These are phyloP conservation scores for Syzygium malaccense DNA, from an alignment of 441 rosid species.

Conservation along the genomic window DNA sequence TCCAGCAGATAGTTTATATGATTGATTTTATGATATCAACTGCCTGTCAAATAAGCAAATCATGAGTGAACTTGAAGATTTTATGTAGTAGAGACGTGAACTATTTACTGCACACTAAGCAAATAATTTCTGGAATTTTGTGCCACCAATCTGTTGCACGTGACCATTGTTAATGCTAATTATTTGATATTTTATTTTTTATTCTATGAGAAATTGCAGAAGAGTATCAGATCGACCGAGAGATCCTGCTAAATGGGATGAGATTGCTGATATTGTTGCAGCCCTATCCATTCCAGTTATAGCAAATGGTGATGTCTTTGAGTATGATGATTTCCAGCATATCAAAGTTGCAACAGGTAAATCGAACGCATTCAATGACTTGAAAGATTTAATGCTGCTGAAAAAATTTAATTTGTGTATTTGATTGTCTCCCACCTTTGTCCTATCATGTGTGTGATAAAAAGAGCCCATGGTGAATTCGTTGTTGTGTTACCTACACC, in stretches of 20 bases:
- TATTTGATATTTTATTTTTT: slow-evolving; percentile 1
- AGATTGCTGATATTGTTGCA: slow-evolving; percentile 72
- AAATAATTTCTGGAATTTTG: background rate
- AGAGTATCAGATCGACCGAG: slow-evolving; percentile 80
- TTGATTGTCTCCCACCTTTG: background rate
- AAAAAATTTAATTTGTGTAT: background rate
- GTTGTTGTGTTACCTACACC: background rate
- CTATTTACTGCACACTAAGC: background rate
- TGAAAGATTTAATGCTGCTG: background rate
- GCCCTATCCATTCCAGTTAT: slow-evolving; percentile 83
- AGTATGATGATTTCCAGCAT: slow-evolving; percentile 55
- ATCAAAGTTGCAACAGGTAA: slow-evolving; percentile 74
- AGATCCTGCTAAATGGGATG: slow-evolving; percentile 93
- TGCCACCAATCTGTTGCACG: background rate
- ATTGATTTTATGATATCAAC: background rate
- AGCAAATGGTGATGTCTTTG: slow-evolving; percentile 92
- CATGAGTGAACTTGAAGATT: background rate
- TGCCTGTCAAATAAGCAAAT: background rate
- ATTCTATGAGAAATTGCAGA: slow-evolving; percentile 32
- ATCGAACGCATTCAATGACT: background rate
- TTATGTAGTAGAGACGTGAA: background rate
- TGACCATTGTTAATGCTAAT: background rate
- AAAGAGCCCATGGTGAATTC: background rate
- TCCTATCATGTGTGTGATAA: background rate
- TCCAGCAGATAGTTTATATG: background rate